Conservation (phyloP, 2,329 filamentous ascomycete species). For the Exophiala alcalophila region DNA sequence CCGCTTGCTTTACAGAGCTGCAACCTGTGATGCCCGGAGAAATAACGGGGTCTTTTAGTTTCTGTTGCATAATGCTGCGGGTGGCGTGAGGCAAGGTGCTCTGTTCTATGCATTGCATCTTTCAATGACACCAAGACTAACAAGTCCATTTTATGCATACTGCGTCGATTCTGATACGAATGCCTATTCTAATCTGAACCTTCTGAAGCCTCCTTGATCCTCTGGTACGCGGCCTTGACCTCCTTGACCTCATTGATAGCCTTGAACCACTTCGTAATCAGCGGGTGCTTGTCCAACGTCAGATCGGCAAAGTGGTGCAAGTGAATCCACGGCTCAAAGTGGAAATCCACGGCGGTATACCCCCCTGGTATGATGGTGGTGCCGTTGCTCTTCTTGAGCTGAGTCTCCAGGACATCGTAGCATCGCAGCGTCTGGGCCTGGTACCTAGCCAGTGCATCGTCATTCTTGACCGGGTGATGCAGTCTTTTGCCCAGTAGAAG, state of each 20-base stretch:
- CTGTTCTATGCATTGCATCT: no score
- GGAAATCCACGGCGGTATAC: conserved; percentile 41
- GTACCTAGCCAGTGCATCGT: conserved; percentile 43
- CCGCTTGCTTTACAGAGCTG: no score
- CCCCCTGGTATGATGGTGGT: conserved; percentile 39
- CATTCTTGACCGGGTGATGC: conserved; percentile 41
- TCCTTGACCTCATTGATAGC: conserved; percentile 38
- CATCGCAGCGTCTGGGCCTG: conserved; percentile 42
- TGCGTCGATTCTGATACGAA: conserved; percentile 1
- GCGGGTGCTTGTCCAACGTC: conserved; percentile 41
- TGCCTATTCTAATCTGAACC: neutral
- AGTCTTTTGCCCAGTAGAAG: conserved; percentile 1
- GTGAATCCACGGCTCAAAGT: conserved; percentile 44
- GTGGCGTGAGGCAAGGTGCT: no score
- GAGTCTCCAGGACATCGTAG: conserved; percentile 43
- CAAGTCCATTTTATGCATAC: no score
- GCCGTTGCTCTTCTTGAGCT: conserved; percentile 40
- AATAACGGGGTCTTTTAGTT: no score
- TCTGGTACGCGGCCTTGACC: conserved; percentile 43
- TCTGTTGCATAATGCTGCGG: no score
- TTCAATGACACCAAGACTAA: no score
- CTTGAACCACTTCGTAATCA: conserved; percentile 41
- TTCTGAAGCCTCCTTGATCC: conserved; percentile 25
- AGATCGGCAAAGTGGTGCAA: conserved; percentile 40
- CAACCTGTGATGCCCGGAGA: no score